Conservation (phyloP, 2,329 filamentous ascomycete genomes). For the Coleophoma crateriformis region DNA sequence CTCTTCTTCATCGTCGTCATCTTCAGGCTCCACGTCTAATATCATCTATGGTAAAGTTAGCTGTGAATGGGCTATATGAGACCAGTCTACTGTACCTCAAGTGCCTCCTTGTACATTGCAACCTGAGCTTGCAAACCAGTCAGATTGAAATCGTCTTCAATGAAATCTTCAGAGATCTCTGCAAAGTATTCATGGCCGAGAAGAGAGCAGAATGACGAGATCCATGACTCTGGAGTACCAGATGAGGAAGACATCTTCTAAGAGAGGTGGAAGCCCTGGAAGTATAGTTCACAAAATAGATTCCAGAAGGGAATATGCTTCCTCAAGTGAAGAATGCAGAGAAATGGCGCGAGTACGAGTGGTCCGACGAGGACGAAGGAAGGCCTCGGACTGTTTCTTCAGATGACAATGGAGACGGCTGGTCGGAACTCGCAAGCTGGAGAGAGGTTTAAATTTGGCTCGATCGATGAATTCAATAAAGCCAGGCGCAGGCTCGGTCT, state of each 20-base stretch:
- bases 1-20: conserved; percentile 82
- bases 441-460: too few species aligned
- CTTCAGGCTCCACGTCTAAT: conserved; percentile 93
- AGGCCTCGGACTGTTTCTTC: too few species aligned
- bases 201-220: conserved; percentile 91
- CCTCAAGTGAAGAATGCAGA: too few species aligned
- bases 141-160: conserved; percentile 99
- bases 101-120: conserved; percentile 96
- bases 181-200: conserved; percentile 98
- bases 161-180: conserved; percentile 97
- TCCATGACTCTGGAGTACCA: conserved; percentile 73
- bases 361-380: too few species aligned
- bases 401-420: too few species aligned
- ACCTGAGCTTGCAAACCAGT: conserved; percentile 94
- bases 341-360: too few species aligned
- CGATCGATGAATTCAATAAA: too few species aligned
- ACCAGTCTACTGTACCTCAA: conserved; percentile 55
- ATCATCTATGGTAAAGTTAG: conserved; percentile 67
- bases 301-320: too few species aligned
- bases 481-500: too few species aligned
- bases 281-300: too few species aligned
- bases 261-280: too few species aligned
- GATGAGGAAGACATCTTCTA: conserved; percentile 26
- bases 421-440: too few species aligned
- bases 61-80: conserved; percentile 12